Base-by-base conservation (phyloP, 495 filamentous ascomycete species). In the Amphirosellinia nigrospora region DNA sequence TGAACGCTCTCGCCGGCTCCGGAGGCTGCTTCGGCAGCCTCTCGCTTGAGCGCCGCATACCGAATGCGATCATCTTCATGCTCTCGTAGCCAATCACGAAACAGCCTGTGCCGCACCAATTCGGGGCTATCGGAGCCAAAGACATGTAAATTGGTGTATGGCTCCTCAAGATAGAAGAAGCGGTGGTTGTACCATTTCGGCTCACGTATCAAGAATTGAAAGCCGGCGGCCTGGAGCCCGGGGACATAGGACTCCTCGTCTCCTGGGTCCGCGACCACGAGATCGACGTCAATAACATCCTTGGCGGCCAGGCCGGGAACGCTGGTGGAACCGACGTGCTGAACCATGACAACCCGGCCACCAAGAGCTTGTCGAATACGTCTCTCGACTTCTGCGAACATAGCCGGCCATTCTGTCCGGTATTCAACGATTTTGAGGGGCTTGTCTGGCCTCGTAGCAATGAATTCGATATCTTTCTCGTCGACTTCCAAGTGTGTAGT, bases 251-350 rank as follows among this genome's bases (percentile, higher is more conserved):
- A 71, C 36, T 53, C 75, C 69, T 86, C 83, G 34, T 77, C 77
- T 36, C 52, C 71, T 30, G 76, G 56, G 68, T 83, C 81, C 13
- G 64, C 67, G 23, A 86, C 70, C 30, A 81, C 72, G n/a, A 87
- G 72, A 69, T 87, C 85, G 36, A 87, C 73, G 64, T 87, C 85
- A 36, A 87, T 81, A 34, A 86, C 69, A 64, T 79, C 79, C 70
- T 87, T 87, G 32, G 85, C 84, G 3, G 81, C 72, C 4, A 87
- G 78, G 30, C 74, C 79, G 10, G 84, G 81, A 64, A 87, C 82
- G 34, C 82, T 83, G 43, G 85, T 87, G n/a, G 81, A 84, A 34
- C 85, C 85, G 61, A 81, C 77, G 69, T 87, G 85, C n/a, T 68
- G 19, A 56, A 73, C 7, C 10, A 43, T 2, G 39, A 84, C 23